Base-by-base conservation (phyloP, 768 basidiomycete species). In the Russula griseocarnosa region DNA sequence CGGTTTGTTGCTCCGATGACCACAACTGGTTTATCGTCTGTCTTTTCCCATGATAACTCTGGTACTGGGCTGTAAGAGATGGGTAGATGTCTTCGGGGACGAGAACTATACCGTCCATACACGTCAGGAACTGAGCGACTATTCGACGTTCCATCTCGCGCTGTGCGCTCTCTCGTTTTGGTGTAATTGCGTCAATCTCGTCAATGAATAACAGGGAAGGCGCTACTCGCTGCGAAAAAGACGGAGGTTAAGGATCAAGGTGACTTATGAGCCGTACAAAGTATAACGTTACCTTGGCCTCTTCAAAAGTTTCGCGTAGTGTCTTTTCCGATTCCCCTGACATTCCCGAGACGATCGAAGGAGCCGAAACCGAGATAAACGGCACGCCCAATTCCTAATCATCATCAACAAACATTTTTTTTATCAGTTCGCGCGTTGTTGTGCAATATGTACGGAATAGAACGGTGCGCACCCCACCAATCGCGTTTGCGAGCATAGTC, bases 321-420 rank as follows among this genome's bases (percentile, higher is more conserved):
- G 94, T 95, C 78, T 96, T 98, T 73, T 99, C 97, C 0, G 93
- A 95, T 74, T 99, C 97, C 52, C 97, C 97, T 0, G 94, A 97
- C 94, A 98, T 97, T 1, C 97, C 96, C 2, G 92, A 94, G 9
- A 99, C 94, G 63, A 99, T 89, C 0, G 92, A 92, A 0, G 97
- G 97, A 0, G 96, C 96, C 3, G 96, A 96, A 65, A 99, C 86
- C 56, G 79, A 90, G 67, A 99, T 94, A 72, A 99, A 98, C 0
- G 96, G 95, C 2, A 96, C 80, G 3, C 86, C 88, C 4, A 98
- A 81, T 79, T 98, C 94, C 95, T 97, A 69, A 38, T 66, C 36
- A 42, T 24, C 34, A 18, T 36, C 58, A 42, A 49, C 5, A 42
- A 49, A 1, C 5, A 38, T 38, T 22, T 11, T 8, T 26, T 28